These are phyloP conservation scores for Ogataea minuta DNA, from an alignment of 805 yeast species.

Conservation along the genomic window DNA sequence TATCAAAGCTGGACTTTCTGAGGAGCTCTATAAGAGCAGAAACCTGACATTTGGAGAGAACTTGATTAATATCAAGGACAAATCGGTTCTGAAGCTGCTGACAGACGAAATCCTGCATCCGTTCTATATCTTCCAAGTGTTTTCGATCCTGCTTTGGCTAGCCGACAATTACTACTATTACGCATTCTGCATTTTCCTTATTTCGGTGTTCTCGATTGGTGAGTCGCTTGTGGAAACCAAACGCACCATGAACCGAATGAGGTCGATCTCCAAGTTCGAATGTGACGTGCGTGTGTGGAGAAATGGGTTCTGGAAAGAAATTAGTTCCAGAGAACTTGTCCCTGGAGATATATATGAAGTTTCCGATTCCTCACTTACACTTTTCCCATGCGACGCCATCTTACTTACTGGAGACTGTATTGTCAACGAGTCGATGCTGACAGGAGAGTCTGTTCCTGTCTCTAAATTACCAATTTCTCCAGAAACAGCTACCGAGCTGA, in stretches of 20 bases:
- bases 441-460: slow-evolving; percentile 98
- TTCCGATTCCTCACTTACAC: slow-evolving; percentile 71
- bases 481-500: slow-evolving; percentile 56
- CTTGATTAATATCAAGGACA: slow-evolving; percentile 71
- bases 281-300: slow-evolving; percentile 88
- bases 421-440: slow-evolving; percentile 95
- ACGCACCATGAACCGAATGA: slow-evolving; percentile 65
- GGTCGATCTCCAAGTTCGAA: slow-evolving; percentile 68
- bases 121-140: slow-evolving; percentile 90
- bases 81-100: slow-evolving; percentile 60
- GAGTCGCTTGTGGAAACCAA: slow-evolving; percentile 87
- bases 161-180: slow-evolving; percentile 91
- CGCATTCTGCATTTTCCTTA: slow-evolving; percentile 86
- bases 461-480: slow-evolving; percentile 68
- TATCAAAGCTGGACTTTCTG: slow-evolving; percentile 67
- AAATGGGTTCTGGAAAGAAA: slow-evolving; percentile 88
- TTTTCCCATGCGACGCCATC: slow-evolving; percentile 87
- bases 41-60: slow-evolving; percentile 74
- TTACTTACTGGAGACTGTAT: slow-evolving; percentile 90
- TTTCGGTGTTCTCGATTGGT: slow-evolving; percentile 74
- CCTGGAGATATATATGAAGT: slow-evolving; percentile 97
- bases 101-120: slow-evolving; percentile 93
- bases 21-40: slow-evolving; percentile 66
- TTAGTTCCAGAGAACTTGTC: slow-evolving; percentile 73
- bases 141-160: slow-evolving; percentile 88